Evolutionary conservation across 129 eudicot species (phyloP).

Genomic region (Smallanthus sonchifolius): DNA sequence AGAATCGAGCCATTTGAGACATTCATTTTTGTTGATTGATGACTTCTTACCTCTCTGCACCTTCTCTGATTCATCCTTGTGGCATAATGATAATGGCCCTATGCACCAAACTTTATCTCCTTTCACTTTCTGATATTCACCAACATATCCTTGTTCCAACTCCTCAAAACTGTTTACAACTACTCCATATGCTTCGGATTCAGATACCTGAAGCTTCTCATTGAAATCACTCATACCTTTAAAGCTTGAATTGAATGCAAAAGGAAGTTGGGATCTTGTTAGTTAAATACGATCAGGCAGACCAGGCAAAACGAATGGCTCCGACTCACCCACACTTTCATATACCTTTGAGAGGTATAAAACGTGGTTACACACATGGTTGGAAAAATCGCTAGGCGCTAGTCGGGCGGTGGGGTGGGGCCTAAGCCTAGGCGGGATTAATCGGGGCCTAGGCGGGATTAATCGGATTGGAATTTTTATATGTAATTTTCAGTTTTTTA

Average conservation of each 20-base stretch:
- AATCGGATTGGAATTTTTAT: too few relatives aligned
- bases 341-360: conserved; percentile 23
- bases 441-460: too few relatives aligned
- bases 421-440: too few relatives aligned
- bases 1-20: conserved; percentile 44
- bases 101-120: conserved; percentile 39
- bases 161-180: conserved; percentile 44
- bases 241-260: conserved; percentile 15
- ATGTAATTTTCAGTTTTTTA: too few relatives aligned
- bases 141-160: conserved; percentile 41
- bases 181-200: conserved; percentile 30
- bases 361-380: conserved; percentile 41
- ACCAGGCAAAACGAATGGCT: conserved; percentile 44
- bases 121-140: conserved; percentile 30
- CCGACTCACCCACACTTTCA: conserved; percentile 29
- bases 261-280: conserved; percentile 42
- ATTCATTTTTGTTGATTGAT: conserved; percentile 22
- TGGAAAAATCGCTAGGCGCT: too few relatives aligned
- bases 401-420: too few relatives aligned
- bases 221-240: background rate
- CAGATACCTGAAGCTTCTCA: conserved; percentile 21
- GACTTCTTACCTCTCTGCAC: conserved; percentile 37
- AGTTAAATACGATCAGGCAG: conserved; percentile 54
- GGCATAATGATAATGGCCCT: conserved; percentile 43
- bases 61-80: conserved; percentile 24